These are phyloP conservation scores for Phytopythium vexans DNA, from an alignment of 352 stramenopile genomes.

Conservation along the genomic window DNA sequence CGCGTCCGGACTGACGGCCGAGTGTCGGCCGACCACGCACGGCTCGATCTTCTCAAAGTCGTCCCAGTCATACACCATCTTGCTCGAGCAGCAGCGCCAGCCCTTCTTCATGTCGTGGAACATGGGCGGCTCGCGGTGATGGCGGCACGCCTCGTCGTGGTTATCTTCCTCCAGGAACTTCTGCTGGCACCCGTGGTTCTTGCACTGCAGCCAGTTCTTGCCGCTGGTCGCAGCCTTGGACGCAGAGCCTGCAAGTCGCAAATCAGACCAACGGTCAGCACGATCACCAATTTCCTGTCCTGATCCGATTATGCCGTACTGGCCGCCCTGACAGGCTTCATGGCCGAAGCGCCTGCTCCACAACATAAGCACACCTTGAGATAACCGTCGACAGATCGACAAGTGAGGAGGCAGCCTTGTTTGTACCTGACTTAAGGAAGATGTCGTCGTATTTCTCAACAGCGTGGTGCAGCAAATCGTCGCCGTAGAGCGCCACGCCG, in stretches of 20 bases:
- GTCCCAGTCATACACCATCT: constrained; percentile 95
- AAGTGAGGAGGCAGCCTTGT: neutral
- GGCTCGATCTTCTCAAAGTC: constrained; percentile 90
- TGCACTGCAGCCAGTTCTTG: constrained; percentile 71
- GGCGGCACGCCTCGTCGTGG: constrained; percentile 62
- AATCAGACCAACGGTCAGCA: constrained; percentile 2
- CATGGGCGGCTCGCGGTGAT: constrained; percentile 76
- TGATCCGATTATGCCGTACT: constrained; percentile 16
- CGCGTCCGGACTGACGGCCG: constrained; percentile 56
- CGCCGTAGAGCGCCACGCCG: constrained; percentile 46
- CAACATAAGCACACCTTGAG: neutral
- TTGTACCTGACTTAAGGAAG: constrained; percentile 62
- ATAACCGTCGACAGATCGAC: neutral
- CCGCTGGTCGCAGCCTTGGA: constrained; percentile 8
- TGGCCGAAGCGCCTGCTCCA: constrained; percentile 33
- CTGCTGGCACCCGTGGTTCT: constrained; percentile 82
- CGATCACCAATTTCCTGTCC: constrained; percentile 7
- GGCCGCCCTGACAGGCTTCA: constrained; percentile 40
- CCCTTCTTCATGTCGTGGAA: constrained; percentile 92
- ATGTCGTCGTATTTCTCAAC: constrained; percentile 87
- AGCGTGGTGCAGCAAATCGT: constrained; percentile 74
- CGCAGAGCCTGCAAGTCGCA: constrained; percentile 8
- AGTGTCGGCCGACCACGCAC: constrained; percentile 72
- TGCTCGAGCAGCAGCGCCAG: constrained; percentile 87
- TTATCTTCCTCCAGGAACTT: constrained; percentile 84